Conservation (phyloP, 768 basidiomycete genomes). For the Tephrocybe sp. region DNA sequence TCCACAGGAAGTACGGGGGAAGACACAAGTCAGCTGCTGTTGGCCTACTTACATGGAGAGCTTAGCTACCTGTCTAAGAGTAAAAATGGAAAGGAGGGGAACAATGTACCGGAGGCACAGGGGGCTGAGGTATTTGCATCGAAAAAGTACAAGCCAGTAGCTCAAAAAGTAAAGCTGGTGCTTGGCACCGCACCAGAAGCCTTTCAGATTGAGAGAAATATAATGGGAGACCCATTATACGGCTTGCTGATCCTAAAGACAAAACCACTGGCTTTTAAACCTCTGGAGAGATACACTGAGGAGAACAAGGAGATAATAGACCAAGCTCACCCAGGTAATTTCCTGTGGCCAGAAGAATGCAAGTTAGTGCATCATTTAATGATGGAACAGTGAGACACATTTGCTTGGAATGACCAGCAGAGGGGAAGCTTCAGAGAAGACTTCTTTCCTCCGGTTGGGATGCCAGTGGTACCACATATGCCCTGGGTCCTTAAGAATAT, state of each 20-base stretch:
- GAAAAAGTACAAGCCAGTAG: constrained; percentile 21
- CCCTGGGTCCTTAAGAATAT: constrained; percentile 31
- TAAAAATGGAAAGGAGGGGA: background rate
- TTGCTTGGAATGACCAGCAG: constrained; percentile 40
- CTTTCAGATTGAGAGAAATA: constrained; percentile 20
- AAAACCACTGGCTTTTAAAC: constrained; percentile 14
- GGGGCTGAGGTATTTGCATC: background rate
- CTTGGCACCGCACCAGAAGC: constrained; percentile 11
- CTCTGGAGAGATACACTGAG: constrained; percentile 20
- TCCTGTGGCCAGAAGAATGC: constrained; percentile 32
- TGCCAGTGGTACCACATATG: constrained; percentile 33
- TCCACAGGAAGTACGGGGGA: background rate
- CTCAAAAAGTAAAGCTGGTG: constrained; percentile 16
- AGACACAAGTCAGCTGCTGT: background rate
- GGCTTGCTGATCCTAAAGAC: constrained; percentile 12
- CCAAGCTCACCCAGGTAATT: constrained; percentile 15
- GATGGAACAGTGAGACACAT: constrained; percentile 27
- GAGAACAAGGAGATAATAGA: constrained; percentile 20
- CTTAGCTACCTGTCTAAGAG: background rate
- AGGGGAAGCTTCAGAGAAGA: constrained; percentile 32
- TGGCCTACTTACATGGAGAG: background rate
- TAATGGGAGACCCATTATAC: constrained; percentile 18
- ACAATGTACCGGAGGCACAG: constrained; percentile 2
- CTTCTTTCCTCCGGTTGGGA: constrained; percentile 31
- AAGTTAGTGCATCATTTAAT: constrained; percentile 32